These are phyloP conservation scores for Sarcodon sp. DNA, from an alignment of 768 basidiomycete species.

Conservation along the genomic window DNA sequence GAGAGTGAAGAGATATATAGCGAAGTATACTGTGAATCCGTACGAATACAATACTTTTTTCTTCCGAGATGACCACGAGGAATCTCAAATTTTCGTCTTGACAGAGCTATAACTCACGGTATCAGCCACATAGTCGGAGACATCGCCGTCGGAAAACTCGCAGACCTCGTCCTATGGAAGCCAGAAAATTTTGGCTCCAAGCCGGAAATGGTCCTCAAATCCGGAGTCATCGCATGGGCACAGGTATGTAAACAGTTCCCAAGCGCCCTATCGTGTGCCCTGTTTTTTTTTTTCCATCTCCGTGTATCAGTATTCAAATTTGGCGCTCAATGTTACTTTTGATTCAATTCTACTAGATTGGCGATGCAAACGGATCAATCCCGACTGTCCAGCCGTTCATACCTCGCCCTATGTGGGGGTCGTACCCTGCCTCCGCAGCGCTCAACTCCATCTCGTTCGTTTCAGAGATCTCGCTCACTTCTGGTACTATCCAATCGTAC, in stretches of 20 bases:
- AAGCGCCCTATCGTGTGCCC: not conserved
- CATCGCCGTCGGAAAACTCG: conserved; percentile 68
- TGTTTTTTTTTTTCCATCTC: not conserved
- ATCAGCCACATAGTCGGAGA: conserved; percentile 83
- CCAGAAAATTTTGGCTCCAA: conserved; percentile 87
- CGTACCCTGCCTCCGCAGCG: conserved; percentile 64
- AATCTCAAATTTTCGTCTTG: not conserved
- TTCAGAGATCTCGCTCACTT: conserved; percentile 53
- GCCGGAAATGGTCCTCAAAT: conserved; percentile 92
- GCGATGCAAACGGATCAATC: conserved; percentile 93
- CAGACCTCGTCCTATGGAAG: conserved; percentile 93
- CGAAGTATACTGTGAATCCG: conserved; percentile 98
- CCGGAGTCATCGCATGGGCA: conserved; percentile 85
- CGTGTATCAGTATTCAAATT: not conserved
- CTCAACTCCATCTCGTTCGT: conserved; percentile 83
- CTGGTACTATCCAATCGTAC: conserved; percentile 50
- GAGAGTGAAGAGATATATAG: conserved; percentile 87
- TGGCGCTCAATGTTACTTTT: no score
- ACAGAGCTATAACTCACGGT: conserved; percentile 87
- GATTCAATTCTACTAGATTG: conserved; percentile 55
- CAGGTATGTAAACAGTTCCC: conserved; percentile 38
- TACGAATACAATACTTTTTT: conserved; percentile 25
- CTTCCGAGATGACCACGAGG: not conserved
- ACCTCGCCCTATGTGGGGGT: conserved; percentile 90
- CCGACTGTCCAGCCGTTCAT: conserved; percentile 88